phyloP scores from a whole-genome alignment of 2,329 filamentous ascomycete genomes.

The Reticulascus tulasneorum region DNA sequence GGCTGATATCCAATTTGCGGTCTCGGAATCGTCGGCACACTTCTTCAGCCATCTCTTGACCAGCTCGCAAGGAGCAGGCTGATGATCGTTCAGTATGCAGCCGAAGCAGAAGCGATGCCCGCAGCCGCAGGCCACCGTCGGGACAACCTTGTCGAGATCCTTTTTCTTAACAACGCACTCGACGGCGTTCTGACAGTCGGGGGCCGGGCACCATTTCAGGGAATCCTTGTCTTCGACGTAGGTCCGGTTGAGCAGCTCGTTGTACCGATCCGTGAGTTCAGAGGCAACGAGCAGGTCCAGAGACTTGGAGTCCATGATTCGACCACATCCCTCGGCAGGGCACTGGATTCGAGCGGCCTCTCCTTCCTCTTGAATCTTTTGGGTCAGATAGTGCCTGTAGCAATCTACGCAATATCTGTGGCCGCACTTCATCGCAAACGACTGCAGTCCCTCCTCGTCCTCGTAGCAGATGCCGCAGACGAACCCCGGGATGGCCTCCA shows the following conservation, averaged over 20 bases:
- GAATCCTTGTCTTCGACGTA: conserved; percentile 97
- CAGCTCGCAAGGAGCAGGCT: conserved; percentile 84
- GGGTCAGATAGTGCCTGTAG: conserved; percentile 83
- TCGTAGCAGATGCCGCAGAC: conserved; percentile 95
- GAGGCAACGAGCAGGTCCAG: conserved; percentile 69
- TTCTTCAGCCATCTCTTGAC: conserved; percentile 98
- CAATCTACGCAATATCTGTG: conserved; percentile 92
- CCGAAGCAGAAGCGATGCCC: conserved; percentile 92
- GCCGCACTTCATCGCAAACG: conserved; percentile 91
- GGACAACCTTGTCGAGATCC: conserved; percentile 79
- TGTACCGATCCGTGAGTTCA: conserved; percentile 63
- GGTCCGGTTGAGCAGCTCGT: conserved; percentile 81
- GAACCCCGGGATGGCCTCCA: conserved; percentile 72
- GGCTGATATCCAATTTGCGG: conserved; percentile 98
- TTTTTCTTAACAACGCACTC: conserved; percentile 86
- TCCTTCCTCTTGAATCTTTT: conserved; percentile 93
- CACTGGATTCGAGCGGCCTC: conserved; percentile 95
- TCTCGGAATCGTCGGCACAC: conserved; percentile 96
- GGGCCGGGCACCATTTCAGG: conserved; percentile 95
- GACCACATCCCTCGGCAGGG: conserved; percentile 79
- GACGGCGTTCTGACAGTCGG: conserved; percentile 92
- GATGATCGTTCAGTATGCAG: conserved; percentile 84
- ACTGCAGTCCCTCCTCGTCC: conserved; percentile 70
- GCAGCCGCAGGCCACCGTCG: conserved; percentile 83
- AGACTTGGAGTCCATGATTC: conserved; percentile 87